phyloP scores from a whole-genome alignment of 164 flowering plant species.

The Annona squamosa region DNA sequence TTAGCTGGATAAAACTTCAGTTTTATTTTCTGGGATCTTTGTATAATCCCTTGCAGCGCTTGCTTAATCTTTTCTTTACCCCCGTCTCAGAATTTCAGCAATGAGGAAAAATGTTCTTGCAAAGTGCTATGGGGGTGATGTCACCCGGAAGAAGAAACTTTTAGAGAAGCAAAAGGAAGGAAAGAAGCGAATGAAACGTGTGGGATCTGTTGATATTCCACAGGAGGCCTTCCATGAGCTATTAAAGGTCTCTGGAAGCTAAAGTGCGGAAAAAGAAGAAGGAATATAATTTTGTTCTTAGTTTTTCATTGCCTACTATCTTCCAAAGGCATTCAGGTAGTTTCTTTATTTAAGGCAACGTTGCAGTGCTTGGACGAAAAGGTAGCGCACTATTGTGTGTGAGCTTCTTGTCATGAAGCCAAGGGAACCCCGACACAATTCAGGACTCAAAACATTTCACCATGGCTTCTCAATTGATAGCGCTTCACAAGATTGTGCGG shows the following conservation, averaged over 20 bases:
- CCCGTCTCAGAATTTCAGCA: slow-evolving; percentile 58
- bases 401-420: not conserved
- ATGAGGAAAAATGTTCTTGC: slow-evolving; percentile 99
- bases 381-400: not conserved
- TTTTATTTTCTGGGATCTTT: not conserved
- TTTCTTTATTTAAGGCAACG: too few relatives aligned
- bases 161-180: slow-evolving; percentile 99
- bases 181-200: slow-evolving; percentile 96
- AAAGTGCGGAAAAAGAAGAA: not conserved
- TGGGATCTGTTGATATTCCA: slow-evolving; percentile 94
- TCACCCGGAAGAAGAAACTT: slow-evolving; percentile 79
- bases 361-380: not conserved
- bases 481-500: too few relatives aligned
- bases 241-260: slow-evolving; percentile 61
- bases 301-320: too few relatives aligned
- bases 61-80: not conserved
- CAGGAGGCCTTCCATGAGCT: slow-evolving; percentile 93
- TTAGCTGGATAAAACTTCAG: not conserved
- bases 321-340: not conserved
- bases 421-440: not conserved
- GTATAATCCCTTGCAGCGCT: not conserved
- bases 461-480: not conserved
- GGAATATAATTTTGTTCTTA: not conserved
- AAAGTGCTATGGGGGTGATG: slow-evolving; percentile 96
- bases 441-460: not conserved